Evolutionary conservation across 306 rosid genomes (phyloP).

Genomic region (Castanea mollissima): DNA sequence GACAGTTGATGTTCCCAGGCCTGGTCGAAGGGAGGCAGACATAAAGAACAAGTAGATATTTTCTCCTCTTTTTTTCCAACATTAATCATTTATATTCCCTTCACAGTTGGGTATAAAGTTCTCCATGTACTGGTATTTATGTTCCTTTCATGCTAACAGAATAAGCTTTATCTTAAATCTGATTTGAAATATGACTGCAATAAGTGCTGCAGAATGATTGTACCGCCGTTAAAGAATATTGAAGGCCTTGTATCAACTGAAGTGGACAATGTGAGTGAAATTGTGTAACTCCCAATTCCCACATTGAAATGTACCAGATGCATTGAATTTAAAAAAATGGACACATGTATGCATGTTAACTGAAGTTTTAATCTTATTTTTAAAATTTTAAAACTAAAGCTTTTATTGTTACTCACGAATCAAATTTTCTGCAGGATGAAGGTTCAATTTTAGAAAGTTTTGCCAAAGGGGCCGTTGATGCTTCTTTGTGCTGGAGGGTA

Average conservation of each 20-base stretch:
- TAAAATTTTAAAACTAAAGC: not conserved
- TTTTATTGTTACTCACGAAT: not conserved
- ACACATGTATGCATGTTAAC: no score
- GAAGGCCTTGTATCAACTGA: conserved; percentile 49
- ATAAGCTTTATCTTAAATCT: not conserved
- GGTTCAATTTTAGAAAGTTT: conserved; percentile 28
- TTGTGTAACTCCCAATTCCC: not conserved
- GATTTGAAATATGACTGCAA: conserved; percentile 6
- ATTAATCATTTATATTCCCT: not conserved
- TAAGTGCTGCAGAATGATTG: conserved; percentile 44
- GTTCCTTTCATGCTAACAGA: not conserved
- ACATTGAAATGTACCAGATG: not conserved
- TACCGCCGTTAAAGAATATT: conserved; percentile 45
- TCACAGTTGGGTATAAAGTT: not conserved
- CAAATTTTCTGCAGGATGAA: conserved; percentile 32
- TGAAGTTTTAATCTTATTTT: not conserved
- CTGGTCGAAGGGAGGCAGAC: conserved; percentile 71
- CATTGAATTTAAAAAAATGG: no score
- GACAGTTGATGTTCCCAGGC: conserved; percentile 52
- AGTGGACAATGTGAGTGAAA: conserved; percentile 40
- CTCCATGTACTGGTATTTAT: no score
- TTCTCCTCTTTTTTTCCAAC: not conserved
- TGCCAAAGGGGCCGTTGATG: conserved; percentile 19
- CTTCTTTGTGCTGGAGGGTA: conserved; percentile 66
- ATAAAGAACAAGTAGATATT: conserved; percentile 47